These are phyloP conservation scores for Carex arenaria DNA, from an alignment of 202 grass and related monocot genomes.

Conservation along the genomic window DNA sequence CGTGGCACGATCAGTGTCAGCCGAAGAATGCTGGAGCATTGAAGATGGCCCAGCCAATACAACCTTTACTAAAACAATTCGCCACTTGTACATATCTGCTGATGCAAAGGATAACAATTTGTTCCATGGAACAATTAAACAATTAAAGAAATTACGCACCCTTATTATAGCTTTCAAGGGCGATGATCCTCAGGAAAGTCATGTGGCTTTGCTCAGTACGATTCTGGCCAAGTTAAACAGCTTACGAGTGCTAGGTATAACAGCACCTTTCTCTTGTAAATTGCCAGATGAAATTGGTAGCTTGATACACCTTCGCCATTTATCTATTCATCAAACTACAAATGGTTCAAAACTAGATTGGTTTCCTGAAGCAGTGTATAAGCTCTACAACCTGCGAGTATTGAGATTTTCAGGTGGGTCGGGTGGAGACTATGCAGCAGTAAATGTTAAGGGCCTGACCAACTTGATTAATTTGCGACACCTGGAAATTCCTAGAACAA, in stretches of 20 bases:
- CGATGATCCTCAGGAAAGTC: constrained; percentile 8
- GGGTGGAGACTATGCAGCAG: constrained; percentile 1
- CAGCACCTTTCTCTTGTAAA: constrained; percentile 4
- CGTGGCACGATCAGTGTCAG: constrained; percentile 15
- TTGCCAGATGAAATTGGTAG: constrained; percentile 1
- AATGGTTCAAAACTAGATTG: constrained; percentile 1
- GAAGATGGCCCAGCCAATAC: background rate
- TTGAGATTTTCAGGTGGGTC: constrained; percentile 13
- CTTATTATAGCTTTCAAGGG: constrained; percentile 35
- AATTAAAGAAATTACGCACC: constrained; percentile 35
- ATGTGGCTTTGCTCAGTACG: constrained; percentile 14
- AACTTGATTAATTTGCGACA: constrained; percentile 25
- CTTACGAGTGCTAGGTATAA: constrained; percentile 30
- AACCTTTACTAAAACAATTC: background rate
- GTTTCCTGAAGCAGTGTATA: constrained; percentile 26
- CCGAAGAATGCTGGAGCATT: constrained; percentile 32
- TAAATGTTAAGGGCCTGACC: background rate
- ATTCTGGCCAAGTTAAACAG: background rate
- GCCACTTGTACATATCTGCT: constrained; percentile 18
- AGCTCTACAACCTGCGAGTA: constrained; percentile 31
- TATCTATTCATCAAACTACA: constrained; percentile 21
- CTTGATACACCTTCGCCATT: constrained; percentile 33
- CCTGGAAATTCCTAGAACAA: constrained; percentile 22
- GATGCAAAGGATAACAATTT: background rate
- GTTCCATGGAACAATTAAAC: background rate